Conservation (phyloP, 441 rosid genomes). For the Aleurites moluccanus region DNA sequence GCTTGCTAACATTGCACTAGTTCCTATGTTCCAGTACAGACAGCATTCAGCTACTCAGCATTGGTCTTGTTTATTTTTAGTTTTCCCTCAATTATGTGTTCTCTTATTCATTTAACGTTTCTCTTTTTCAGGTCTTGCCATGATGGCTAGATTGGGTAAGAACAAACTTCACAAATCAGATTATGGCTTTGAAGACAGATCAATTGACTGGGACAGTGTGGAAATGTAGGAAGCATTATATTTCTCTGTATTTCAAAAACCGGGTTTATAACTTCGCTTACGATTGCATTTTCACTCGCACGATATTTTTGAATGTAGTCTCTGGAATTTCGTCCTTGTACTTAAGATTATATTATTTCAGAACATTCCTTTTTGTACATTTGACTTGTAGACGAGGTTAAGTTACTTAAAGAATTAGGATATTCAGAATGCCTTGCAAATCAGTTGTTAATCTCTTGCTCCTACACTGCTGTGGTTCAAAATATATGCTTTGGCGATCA, state of each 20-base stretch:
- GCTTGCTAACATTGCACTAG: neutral
- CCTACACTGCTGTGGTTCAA: too few relatives aligned
- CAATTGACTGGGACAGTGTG: constrained; percentile 77
- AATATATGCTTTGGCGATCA: too few relatives aligned
- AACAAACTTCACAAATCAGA: constrained; percentile 56
- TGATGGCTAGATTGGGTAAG: constrained; percentile 73
- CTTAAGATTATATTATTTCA: neutral
- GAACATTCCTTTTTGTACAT: neutral
- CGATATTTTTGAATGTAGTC: neutral
- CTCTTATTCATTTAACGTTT: constrained; percentile 7
- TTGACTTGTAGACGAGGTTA: neutral
- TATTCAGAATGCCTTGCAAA: too few relatives aligned
- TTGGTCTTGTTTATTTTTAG: neutral
- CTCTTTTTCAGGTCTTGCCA: constrained; percentile 59
- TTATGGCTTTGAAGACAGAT: constrained; percentile 46
- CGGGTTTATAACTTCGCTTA: neutral
- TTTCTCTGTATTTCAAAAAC: neutral
- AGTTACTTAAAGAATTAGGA: neutral
- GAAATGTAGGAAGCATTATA: constrained; percentile 44
- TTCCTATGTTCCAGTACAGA: neutral
- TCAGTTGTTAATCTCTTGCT: too few relatives aligned
- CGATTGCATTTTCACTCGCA: neutral
- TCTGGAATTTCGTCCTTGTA: neutral
- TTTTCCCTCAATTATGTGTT: neutral
- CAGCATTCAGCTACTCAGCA: neutral